These are phyloP conservation scores for Aurifilum marmelostoma DNA, from an alignment of 2,329 filamentous ascomycete species.

Conservation along the genomic window DNA sequence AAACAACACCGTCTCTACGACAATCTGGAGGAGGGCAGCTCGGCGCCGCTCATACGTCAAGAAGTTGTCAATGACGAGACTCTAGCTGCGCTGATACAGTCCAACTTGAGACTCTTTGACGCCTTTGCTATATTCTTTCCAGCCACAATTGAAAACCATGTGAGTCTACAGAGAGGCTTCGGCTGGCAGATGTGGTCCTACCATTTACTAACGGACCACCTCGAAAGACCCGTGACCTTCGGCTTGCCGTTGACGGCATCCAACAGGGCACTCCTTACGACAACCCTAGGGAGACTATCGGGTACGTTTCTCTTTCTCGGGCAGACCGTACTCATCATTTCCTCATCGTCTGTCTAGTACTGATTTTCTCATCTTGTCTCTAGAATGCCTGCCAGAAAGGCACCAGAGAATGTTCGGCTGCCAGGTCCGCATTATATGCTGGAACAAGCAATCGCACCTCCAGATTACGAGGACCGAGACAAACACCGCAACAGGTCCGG, in stretches of 20 bases:
- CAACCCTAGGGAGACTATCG: constrained; percentile 18
- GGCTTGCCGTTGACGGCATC: constrained; percentile 28
- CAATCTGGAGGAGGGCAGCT: constrained; percentile 41
- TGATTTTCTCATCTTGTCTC: background rate
- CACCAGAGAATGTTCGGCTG: constrained; percentile 20
- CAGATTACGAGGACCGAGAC: constrained; percentile 12
- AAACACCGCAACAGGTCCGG: constrained; percentile 13
- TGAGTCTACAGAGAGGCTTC: constrained; percentile 17
- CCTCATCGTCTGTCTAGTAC: background rate
- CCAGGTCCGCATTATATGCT: constrained; percentile 27
- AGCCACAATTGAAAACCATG: constrained; percentile 25
- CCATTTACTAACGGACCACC: background rate
- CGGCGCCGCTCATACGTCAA: constrained; percentile 42
- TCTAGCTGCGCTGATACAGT: constrained; percentile 40
- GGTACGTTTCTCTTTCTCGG: constrained; percentile 16
- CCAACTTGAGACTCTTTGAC: constrained; percentile 40
- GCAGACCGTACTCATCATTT: too few species aligned
- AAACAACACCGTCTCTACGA: constrained; percentile 42
- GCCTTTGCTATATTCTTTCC: constrained; percentile 37
- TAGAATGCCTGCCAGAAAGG: constrained; percentile 21
- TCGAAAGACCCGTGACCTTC: constrained; percentile 26
- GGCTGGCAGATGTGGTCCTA: background rate
- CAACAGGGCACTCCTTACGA: constrained; percentile 23
- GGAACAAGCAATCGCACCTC: constrained; percentile 21
- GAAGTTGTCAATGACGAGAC: constrained; percentile 39